These are phyloP conservation scores for Pterocarpus santalinus DNA, from an alignment of 306 rosid species.

Conservation along the genomic window DNA sequence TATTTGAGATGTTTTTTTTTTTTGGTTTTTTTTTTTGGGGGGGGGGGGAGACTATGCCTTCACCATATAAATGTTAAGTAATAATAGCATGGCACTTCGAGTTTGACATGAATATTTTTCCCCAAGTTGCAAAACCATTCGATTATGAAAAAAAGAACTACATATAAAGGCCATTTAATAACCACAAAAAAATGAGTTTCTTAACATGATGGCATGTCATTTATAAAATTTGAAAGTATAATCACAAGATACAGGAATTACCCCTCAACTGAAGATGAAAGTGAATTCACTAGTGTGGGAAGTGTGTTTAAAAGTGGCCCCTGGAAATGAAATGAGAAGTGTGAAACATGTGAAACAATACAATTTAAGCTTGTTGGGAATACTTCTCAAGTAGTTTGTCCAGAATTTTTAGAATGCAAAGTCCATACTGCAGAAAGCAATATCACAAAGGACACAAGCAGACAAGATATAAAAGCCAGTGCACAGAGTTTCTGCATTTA, in stretches of 20 bases:
- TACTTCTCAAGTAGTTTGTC: constrained; percentile 37
- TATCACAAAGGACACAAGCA: constrained; percentile 33
- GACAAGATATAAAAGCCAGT: constrained; percentile 21
- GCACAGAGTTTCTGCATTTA: constrained; percentile 42
- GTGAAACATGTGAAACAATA: constrained; percentile 23
- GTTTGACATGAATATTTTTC: too few relatives aligned
- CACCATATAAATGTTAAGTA: too few relatives aligned
- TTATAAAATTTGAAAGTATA: constrained; percentile 10
- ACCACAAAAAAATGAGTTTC: neutral
- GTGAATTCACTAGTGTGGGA: constrained; percentile 70
- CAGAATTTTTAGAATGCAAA: constrained; percentile 13
- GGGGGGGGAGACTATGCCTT: too few relatives aligned
- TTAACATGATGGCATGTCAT: constrained; percentile 30
- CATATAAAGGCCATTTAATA: neutral
- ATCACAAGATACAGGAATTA: constrained; percentile 46
- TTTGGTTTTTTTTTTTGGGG: too few relatives aligned
- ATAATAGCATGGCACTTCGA: too few relatives aligned
- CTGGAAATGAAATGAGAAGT: constrained; percentile 60
- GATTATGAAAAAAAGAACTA: too few relatives aligned
- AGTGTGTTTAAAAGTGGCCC: constrained; percentile 81
- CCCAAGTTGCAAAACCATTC: too few relatives aligned
- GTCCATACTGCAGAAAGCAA: constrained; percentile 26
- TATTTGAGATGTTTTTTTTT: too few relatives aligned
- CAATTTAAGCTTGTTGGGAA: constrained; percentile 16
- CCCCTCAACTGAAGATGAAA: constrained; percentile 77